Evolutionary conservation across 2,329 filamentous ascomycete species (phyloP).

Genomic region (Teratosphaeria destructans): DNA sequence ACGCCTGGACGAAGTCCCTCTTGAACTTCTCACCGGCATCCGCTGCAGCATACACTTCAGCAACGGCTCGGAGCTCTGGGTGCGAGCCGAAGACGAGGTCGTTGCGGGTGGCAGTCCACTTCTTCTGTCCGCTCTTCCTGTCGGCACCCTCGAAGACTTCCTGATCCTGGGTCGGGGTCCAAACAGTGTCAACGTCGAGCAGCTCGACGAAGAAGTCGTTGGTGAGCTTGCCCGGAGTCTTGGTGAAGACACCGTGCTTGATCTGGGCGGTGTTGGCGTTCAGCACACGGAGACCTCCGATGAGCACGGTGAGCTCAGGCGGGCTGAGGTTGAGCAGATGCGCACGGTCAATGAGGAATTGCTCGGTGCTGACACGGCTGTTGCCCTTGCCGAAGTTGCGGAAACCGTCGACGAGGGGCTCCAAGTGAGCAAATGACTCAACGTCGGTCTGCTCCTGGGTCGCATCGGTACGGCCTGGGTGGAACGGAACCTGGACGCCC

Average conservation of each 20-base stretch:
- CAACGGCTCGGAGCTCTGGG: conserved; percentile 58
- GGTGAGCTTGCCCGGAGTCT: conserved; percentile 55
- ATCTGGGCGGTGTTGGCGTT: conserved; percentile 64
- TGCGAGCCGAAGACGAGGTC: conserved; percentile 67
- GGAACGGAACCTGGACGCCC: conserved; percentile 56
- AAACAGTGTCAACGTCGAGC: conserved; percentile 55
- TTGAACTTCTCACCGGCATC: conserved; percentile 56
- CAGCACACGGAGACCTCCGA: conserved; percentile 62
- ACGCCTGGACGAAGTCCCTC: conserved; percentile 60
- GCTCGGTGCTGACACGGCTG: conserved; percentile 52
- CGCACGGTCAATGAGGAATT: conserved; percentile 61
- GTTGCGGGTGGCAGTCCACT: conserved; percentile 58
- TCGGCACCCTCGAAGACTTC: conserved; percentile 56
- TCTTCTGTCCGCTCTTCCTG: conserved; percentile 54
- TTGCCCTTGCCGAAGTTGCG: conserved; percentile 63
- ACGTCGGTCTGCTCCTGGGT: conserved; percentile 62
- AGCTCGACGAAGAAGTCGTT: conserved; percentile 79
- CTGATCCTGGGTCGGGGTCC: conserved; percentile 46
- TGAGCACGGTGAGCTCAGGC: conserved; percentile 59
- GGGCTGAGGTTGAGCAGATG: conserved; percentile 59
- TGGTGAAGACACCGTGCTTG: conserved; percentile 56
- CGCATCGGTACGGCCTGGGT: conserved; percentile 61
- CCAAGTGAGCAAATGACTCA: conserved; percentile 52
- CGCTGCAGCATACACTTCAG: conserved; percentile 57
- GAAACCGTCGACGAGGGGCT: conserved; percentile 66